Evolutionary conservation across 805 yeast species (phyloP).

Genomic region (Lachancea waltii): DNA sequence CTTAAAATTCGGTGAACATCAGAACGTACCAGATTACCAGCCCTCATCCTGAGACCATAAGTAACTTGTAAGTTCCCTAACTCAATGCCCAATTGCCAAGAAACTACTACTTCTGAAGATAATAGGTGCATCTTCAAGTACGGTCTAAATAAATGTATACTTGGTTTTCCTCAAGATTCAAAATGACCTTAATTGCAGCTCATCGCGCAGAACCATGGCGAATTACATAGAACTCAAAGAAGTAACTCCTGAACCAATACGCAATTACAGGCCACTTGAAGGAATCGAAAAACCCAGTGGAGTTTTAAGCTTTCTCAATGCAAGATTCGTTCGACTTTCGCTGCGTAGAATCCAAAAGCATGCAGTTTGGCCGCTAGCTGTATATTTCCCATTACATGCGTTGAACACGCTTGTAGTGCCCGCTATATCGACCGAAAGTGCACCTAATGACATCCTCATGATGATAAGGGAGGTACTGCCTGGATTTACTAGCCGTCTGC

Average conservation of each 20-base stretch:
- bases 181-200: too few relatives aligned
- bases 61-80: too few relatives aligned
- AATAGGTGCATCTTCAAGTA: too few relatives aligned
- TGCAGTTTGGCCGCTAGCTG: constrained; percentile 20
- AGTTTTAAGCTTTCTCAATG: constrained; percentile 1
- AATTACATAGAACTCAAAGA: constrained; percentile 11
- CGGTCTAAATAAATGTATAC: too few relatives aligned
- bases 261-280: constrained; percentile 8
- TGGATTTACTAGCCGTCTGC: constrained; percentile 15
- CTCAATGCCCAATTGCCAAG: too few relatives aligned
- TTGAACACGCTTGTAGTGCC: constrained; percentile 21
- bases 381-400: constrained; percentile 24
- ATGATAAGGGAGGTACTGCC: constrained; percentile 23
- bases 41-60: too few relatives aligned
- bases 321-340: constrained; percentile 6
- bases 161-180: too few relatives aligned
- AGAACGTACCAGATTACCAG: too few relatives aligned
- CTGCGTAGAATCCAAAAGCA: constrained; percentile 19
- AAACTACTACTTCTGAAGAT: too few relatives aligned
- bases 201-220: not conserved
- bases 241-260: constrained; percentile 20
- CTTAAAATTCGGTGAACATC: too few relatives aligned
- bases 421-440: constrained; percentile 15
- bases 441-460: constrained; percentile 25
- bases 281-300: constrained; percentile 7